Evolutionary conservation across 768 basidiomycete genomes (phyloP).

Genomic region (Collybiopsis luxurians): DNA sequence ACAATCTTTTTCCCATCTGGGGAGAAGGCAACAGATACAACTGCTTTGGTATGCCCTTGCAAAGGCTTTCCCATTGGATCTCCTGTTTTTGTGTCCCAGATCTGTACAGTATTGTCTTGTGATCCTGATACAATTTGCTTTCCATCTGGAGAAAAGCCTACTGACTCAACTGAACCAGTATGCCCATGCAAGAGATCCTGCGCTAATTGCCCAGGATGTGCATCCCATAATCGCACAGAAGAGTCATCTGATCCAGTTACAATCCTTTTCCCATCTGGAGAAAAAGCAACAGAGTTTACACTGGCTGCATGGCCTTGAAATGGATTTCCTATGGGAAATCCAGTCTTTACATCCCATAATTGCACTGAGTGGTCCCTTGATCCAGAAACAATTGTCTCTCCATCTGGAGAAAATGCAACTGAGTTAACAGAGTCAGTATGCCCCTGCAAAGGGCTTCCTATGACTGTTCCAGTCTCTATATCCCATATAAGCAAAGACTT

Average conservation of each 20-base stretch:
- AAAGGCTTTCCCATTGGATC: neutral
- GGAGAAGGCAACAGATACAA: neutral
- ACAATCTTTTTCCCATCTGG: neutral
- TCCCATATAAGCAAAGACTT: neutral
- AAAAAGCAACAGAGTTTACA: neutral
- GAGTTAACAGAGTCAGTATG: too few relatives aligned
- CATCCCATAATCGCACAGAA: neutral
- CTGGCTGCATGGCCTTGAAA: neutral
- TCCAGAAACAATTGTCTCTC: neutral
- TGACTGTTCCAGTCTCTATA: neutral
- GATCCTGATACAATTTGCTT: neutral
- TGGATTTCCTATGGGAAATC: neutral
- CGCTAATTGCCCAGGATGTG: neutral
- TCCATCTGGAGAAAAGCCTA: neutral
- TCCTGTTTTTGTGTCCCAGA: neutral
- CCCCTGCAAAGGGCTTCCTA: too few relatives aligned
- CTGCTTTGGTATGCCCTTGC: neutral
- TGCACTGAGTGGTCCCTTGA: neutral
- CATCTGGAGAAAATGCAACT: neutral
- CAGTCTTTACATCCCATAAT: neutral
- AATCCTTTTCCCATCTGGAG: neutral
- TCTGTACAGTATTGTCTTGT: neutral
- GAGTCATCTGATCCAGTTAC: neutral
- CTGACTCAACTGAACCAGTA: neutral
- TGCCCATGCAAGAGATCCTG: neutral